Evolutionary conservation across 2,329 filamentous ascomycete genomes (phyloP).

Genomic region (Trichoderma oligosporum): DNA sequence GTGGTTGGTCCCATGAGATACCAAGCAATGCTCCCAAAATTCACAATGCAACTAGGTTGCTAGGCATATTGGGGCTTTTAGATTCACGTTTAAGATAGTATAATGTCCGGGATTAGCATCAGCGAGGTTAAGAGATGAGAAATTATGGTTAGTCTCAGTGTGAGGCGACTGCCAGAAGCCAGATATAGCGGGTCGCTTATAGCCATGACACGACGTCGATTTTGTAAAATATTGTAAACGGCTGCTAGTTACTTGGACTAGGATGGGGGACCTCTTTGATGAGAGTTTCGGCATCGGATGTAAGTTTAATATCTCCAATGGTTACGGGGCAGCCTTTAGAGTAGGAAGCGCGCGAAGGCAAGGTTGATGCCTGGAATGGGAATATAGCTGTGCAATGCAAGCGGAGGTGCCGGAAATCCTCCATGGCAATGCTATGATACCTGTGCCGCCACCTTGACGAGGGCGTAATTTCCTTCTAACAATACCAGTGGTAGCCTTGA

Average conservation of each 20-base stretch:
- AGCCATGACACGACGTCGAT: slow-evolving; percentile 38
- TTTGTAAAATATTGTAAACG: slow-evolving; percentile 34
- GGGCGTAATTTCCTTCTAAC: background rate
- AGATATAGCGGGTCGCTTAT: slow-evolving; percentile 33
- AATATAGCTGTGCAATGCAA: background rate
- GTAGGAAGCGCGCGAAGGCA: slow-evolving; percentile 33
- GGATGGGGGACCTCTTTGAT: slow-evolving; percentile 32
- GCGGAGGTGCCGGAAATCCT: background rate
- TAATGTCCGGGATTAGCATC: slow-evolving; percentile 34
- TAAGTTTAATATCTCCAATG: slow-evolving; percentile 36
- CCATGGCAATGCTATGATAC: background rate
- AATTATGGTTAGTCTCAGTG: slow-evolving; percentile 29
- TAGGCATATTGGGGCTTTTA: slow-evolving; percentile 36
- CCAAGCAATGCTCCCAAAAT: slow-evolving; percentile 5
- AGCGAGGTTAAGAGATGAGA: slow-evolving; percentile 28
- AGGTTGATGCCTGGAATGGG: slow-evolving; percentile 35
- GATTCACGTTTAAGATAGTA: slow-evolving; percentile 36
- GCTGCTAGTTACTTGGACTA: slow-evolving; percentile 16
- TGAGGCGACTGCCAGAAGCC: slow-evolving; percentile 37
- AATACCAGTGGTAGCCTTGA: no score
- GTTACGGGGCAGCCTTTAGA: slow-evolving; percentile 38
- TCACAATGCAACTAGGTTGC: slow-evolving; percentile 29
- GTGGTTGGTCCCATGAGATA: slow-evolving; percentile 26
- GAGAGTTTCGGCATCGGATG: slow-evolving; percentile 34
- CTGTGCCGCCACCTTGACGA: background rate